Base-by-base conservation (phyloP, 169 alveolate species). In the Plasmodium adleri region DNA sequence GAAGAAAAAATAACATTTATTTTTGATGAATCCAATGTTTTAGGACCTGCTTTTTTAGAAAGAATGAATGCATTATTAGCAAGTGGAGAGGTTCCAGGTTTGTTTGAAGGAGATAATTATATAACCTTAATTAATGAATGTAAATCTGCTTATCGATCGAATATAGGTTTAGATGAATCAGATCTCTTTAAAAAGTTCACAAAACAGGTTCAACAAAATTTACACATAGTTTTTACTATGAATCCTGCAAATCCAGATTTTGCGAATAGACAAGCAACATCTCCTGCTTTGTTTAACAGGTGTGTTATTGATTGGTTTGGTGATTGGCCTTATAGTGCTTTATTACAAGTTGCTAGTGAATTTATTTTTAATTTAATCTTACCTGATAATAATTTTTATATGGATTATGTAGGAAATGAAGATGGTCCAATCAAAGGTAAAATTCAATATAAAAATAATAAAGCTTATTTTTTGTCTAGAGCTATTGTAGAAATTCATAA, bases 291-390 rank as follows among this genome's bases (percentile, higher is more conserved):
- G 72, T 98, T 98, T 93, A 98, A 98, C 89, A 96, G 99, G 72
- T 98, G 99, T 88, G 99, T 98, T 62, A 98, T 98, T 74, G 99
- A 98, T 93, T 98, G 99, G 99, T 98, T 98, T 88, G 99, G 99
- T 2, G 99, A 98, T 91, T 98, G 99, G 99, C 93, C 98, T 12
- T 96, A 95, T 58, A 98, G 97, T 49, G 99, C 99, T 7, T 93
- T 98, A 74, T 94, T 95, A 87, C 98, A 97, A 92, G 99, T 98
- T 56, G 99, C 99, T 22, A 95, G 97, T 58, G 98, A 97, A 83
- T 97, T 97, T 80, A 95, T 92, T 70, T 66, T 95, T 4, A 94
- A 91, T 12, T 67, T 94, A 3, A 95, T 95, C 66, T 76, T 95
- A 43, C 91, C 94, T 20, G 90, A 87, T 39, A 66, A 89, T n/a